Conservation (phyloP, 2,329 filamentous ascomycete species). For the Paecilomyces sp. region DNA sequence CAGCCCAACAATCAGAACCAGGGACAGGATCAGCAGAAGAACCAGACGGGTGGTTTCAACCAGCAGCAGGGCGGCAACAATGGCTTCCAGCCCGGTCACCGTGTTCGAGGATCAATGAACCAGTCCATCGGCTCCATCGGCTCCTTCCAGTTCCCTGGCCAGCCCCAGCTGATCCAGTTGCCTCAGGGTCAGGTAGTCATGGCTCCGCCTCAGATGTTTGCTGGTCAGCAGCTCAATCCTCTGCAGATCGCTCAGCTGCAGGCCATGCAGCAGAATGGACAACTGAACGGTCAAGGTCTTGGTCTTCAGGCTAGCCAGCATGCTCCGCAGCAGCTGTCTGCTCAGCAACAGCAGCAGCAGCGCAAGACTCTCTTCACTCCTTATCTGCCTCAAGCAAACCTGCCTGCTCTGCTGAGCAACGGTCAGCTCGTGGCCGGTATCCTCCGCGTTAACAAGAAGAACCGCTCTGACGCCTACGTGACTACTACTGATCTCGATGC, state of each 20-base stretch:
- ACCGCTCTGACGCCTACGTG: constrained; percentile 96
- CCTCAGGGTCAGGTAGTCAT: constrained; percentile 77
- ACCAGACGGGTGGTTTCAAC: constrained; percentile 55
- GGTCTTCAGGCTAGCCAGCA: constrained; percentile 65
- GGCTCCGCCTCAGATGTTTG: constrained; percentile 71
- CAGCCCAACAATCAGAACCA: constrained; percentile 58
- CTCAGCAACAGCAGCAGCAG: constrained; percentile 61
- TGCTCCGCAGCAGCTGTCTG: constrained; percentile 54
- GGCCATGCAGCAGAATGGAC: constrained; percentile 84
- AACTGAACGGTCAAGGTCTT: constrained; percentile 70
- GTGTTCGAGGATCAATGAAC: constrained; percentile 74
- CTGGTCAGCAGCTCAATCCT: constrained; percentile 76
- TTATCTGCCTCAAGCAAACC: constrained; percentile 87
- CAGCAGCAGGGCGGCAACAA: constrained; percentile 63
- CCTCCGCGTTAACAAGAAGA: constrained; percentile 98
- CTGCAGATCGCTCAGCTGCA: constrained; percentile 87
- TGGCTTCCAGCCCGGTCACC: constrained; percentile 88
- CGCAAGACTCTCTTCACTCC: constrained; percentile 98
- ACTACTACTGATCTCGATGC: constrained; percentile 91
- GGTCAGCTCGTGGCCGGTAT: constrained; percentile 95
- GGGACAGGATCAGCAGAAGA: constrained; percentile 44
- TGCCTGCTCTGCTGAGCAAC: constrained; percentile 82
- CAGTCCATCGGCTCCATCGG: constrained; percentile 79
- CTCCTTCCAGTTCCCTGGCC: constrained; percentile 79
- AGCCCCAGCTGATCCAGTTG: constrained; percentile 81